These are phyloP conservation scores for Rosa hybrid DNA, from an alignment of 331 rosid species.

Conservation along the genomic window DNA sequence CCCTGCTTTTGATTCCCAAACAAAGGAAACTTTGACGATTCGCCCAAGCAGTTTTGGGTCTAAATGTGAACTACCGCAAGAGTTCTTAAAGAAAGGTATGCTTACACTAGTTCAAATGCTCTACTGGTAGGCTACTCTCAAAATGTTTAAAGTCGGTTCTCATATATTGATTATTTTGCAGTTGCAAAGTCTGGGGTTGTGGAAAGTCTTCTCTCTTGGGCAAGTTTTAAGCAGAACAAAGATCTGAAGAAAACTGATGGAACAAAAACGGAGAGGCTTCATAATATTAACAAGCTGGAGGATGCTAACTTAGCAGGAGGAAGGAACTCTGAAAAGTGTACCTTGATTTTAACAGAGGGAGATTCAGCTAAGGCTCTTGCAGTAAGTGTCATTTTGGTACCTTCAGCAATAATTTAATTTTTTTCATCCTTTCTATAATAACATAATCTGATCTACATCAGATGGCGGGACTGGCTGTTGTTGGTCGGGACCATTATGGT, in stretches of 20 bases:
- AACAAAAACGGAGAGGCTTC: slow-evolving; percentile 79
- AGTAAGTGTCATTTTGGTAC: slow-evolving; percentile 41
- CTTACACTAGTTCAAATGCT: not conserved
- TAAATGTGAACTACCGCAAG: slow-evolving; percentile 72
- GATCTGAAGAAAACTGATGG: slow-evolving; percentile 95
- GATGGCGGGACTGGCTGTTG: slow-evolving; percentile 98
- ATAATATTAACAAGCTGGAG: slow-evolving; percentile 82
- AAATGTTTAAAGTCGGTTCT: not conserved
- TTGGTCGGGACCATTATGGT: slow-evolving; percentile 89
- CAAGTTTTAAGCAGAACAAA: slow-evolving; percentile 82
- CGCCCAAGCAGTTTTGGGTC: slow-evolving; percentile 85
- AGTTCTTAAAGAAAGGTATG: slow-evolving; percentile 78
- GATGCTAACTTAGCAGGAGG: slow-evolving; percentile 98
- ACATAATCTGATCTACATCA: slow-evolving; percentile 25
- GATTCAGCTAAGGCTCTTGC: slow-evolving; percentile 99
- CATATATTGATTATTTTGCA: slow-evolving; percentile 26
- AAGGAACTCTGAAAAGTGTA: slow-evolving; percentile 79
- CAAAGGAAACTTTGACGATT: slow-evolving; percentile 75
- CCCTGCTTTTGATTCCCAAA: slow-evolving; percentile 91
- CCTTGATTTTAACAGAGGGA: slow-evolving; percentile 96
- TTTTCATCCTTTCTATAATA: slow-evolving; percentile 1
- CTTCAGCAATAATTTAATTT: not conserved
- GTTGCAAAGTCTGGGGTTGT: slow-evolving; percentile 88
- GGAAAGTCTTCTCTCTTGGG: slow-evolving; percentile 94
- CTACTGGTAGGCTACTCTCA: not conserved